Base-by-base conservation (phyloP, 148 eudicot genomes). In the Polygonum maritimum region DNA sequence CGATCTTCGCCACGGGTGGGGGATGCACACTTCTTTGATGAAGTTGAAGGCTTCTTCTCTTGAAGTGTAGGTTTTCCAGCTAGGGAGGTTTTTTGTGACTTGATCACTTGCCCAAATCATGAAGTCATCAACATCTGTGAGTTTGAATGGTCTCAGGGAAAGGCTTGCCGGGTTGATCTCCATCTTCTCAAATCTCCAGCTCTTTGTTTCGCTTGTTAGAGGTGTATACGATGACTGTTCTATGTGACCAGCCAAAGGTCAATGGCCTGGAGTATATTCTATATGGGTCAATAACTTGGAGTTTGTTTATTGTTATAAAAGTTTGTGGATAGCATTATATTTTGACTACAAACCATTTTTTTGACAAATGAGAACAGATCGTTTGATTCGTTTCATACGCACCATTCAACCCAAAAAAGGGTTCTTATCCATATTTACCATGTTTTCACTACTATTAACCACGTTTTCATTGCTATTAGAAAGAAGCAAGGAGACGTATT, bases 41-140 rank as follows among this genome's bases (percentile, higher is more conserved):
- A 49, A 15, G 55, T 49, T 49, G 55, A 49, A 18, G 55, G 55
- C 55, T 49, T 49, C 55, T 49, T 49, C 55, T 49, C 63, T 39
- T 73, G 44, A 51, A 65, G 52, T 60, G 41, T 60, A 45, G 60
- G 36, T 21, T 48, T 77, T 76, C 71, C 80, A 79, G 73, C 76
- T 22, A 15, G 33, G 52, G 51, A 71, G 80, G 77, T 38, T 41
- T 58, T 22, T 21, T 41, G 39, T 76, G 62, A 44, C 52, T 14
- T 48, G 52, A 48, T 48, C 52, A 48, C 52, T 1, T 14, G 13
- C 52, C 52, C 52, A 48, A 14, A 48, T 48, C 52, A 48, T 48
- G 52, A 48, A 48, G 52, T 48, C 52, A 14, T 48, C 52, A 48
- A 48, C 52, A 14, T 48, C 16, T 48, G 52, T 48, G 15, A 48